Evolutionary conservation across 208 protist species (phyloP).

Genomic region (Trypanosoma vivax): DNA sequence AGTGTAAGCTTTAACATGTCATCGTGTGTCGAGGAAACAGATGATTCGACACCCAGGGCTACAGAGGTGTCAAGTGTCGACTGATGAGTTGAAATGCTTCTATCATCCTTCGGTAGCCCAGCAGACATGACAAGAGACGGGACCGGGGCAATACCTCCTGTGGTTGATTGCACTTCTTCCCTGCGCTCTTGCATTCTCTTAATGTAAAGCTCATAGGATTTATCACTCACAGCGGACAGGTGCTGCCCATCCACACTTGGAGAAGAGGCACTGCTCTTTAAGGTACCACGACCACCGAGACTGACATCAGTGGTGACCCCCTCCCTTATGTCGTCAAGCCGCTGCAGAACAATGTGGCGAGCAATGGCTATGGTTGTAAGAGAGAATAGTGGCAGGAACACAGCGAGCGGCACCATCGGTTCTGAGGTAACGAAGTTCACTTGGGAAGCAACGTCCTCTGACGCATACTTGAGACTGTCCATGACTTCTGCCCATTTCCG

Average conservation of each 20-base stretch:
- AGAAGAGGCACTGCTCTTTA: too few relatives aligned
- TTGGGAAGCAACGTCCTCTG: slow-evolving; percentile 10
- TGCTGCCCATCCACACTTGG: too few relatives aligned
- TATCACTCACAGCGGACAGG: too few relatives aligned
- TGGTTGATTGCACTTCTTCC: too few relatives aligned
- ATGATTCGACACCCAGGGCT: slow-evolving; percentile 15
- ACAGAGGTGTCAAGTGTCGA: slow-evolving; percentile 1
- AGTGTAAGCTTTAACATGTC: slow-evolving; percentile 1
- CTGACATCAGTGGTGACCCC: too few relatives aligned
- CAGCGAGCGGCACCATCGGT: slow-evolving; percentile 46
- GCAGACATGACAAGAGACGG: too few relatives aligned
- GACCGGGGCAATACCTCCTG: too few relatives aligned
- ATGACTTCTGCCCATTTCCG: slow-evolving; percentile 9
- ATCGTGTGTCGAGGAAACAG: slow-evolving; percentile 2
- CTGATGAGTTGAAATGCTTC: background rate
- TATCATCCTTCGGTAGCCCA: background rate
- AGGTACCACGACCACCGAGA: too few relatives aligned
- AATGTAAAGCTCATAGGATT: too few relatives aligned
- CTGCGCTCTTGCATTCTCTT: too few relatives aligned
- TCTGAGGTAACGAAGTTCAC: slow-evolving; percentile 15
- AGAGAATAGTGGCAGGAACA: slow-evolving; percentile 74
- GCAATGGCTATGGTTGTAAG: slow-evolving; percentile 28
- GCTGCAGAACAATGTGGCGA: slow-evolving; percentile 9
- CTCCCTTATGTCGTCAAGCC: too few relatives aligned
- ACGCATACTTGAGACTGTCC: slow-evolving; percentile 10